Conservation (phyloP, 208 protist species). For the Vickermania ingenoplastis region DNA sequence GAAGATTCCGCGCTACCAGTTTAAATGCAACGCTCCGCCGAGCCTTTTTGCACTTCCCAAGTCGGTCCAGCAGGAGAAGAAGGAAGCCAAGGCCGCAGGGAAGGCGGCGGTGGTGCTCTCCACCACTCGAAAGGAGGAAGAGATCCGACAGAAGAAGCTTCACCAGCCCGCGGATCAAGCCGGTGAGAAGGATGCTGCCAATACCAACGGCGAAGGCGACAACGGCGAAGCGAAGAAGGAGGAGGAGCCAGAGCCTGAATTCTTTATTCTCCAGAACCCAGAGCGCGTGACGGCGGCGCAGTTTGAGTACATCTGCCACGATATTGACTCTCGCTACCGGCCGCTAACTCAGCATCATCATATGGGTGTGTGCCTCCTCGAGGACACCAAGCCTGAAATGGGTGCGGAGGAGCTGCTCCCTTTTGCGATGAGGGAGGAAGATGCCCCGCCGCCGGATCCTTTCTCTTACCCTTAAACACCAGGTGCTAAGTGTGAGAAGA, state of each 20-base stretch:
- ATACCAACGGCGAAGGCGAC: not conserved
- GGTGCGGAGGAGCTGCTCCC: conserved; percentile 41
- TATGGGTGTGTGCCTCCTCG: conserved; percentile 63
- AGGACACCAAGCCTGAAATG: conserved; percentile 53
- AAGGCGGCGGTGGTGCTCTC: conserved; percentile 73
- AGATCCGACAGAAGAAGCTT: conserved; percentile 52
- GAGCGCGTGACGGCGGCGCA: conserved; percentile 70
- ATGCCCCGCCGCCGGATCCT: conserved; percentile 61
- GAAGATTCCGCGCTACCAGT: conserved; percentile 90
- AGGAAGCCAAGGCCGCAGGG: conserved; percentile 59
- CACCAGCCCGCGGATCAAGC: conserved; percentile 6
- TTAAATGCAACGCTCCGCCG: conserved; percentile 88
- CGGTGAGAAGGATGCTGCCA: conserved; percentile 4
- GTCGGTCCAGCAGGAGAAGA: conserved; percentile 82
- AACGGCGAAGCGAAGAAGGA: conserved; percentile 20
- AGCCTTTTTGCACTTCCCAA: conserved; percentile 90
- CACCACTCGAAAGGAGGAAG: conserved; percentile 79
- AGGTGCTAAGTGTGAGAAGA: too few relatives aligned
- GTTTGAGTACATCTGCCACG: conserved; percentile 53
- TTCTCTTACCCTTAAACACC: conserved; percentile 80
- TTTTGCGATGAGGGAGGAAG: conserved; percentile 32
- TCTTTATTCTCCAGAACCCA: conserved; percentile 69
- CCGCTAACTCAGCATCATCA: conserved; percentile 29
- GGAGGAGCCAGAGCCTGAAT: conserved; percentile 30
- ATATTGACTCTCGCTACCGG: conserved; percentile 56